These are phyloP conservation scores for Tylopilus plumbeoviolaceoides DNA, from an alignment of 768 basidiomycete species.

Conservation along the genomic window DNA sequence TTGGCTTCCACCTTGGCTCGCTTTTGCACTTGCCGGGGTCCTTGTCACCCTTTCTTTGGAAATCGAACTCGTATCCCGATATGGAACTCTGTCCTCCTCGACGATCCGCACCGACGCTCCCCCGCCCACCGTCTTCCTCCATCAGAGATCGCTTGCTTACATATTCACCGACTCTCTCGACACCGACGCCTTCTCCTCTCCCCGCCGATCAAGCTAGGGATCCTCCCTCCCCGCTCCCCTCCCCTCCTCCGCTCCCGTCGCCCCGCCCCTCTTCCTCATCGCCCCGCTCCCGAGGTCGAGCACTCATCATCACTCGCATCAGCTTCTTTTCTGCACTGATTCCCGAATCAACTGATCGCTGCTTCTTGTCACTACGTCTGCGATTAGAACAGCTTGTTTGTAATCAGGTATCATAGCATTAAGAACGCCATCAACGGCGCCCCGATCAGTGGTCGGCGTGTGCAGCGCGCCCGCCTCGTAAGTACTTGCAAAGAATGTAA, in stretches of 20 bases:
- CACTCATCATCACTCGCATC: constrained; percentile 1
- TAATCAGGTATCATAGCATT: constrained; percentile 32
- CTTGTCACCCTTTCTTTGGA: constrained; percentile 15
- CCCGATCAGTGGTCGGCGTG: constrained; percentile 20
- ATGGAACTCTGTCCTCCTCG: constrained; percentile 16
- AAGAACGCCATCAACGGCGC: constrained; percentile 17
- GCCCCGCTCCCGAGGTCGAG: constrained; percentile 14
- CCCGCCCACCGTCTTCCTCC: constrained; percentile 3
- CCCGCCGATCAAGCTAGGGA: constrained; percentile 15
- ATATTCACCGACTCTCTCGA: constrained; percentile 23
- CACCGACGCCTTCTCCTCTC: constrained; percentile 12
- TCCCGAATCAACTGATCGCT: constrained; percentile 9
- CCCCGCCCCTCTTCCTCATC: constrained; percentile 11
- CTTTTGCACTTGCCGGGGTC: constrained; percentile 31
- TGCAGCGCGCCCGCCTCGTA: constrained; percentile 17
- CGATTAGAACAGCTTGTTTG: constrained; percentile 29
- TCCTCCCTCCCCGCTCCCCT: constrained; percentile 3
- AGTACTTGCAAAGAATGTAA: constrained; percentile 22
- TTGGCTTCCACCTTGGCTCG: constrained; percentile 26
- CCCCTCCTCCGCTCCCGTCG: constrained; percentile 19
- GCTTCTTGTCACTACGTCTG: constrained; percentile 5
- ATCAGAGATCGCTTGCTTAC: constrained; percentile 21
- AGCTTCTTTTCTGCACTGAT: constrained; percentile 22
- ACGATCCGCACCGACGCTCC: constrained; percentile 30
- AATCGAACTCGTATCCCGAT: constrained; percentile 18